Evolutionary conservation across 163 green algal genomes (phyloP), one percentile per base, ranked within the genome.

Genomic region (Trebouxia gelatinosa): DNA sequence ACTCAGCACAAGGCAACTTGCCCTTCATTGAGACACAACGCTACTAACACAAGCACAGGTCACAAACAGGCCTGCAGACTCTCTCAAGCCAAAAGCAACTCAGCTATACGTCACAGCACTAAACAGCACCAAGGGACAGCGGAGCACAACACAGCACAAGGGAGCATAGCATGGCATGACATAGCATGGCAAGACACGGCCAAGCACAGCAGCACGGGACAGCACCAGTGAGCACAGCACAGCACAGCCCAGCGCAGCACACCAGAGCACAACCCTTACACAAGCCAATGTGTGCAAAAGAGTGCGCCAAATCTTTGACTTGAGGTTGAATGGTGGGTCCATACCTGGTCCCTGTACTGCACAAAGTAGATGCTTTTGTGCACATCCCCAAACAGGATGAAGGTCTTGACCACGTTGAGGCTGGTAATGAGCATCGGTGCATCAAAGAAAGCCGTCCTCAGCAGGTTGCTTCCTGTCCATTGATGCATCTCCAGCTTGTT

Each of bases 391-490:
- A 94, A 67, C 64, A 97, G 82, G 54, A 97, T 78, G 77, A 92
- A 98, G 78, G 93, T 95, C 82, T 98, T 98, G 38, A 98, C 86
- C 23, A 91, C 72, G 28, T 82, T 79, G 51, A 97, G 46, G 11
- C 77, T 78, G 17, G 81, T 87, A 50, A 91, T 77, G 43, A 95
- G 83, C 13, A 90, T 70, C 26, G 88, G 93, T 34, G 87, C 86
- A 76, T 97, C 93, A 70, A 90, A 93, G 77, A 98, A 98, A 40
- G 91, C 90, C 17, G 78, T 80, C 57, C 86, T 61, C 38, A 46
- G 68, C 35, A 65, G 50, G 32, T 4, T 72, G 34, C 17, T 32
- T 28, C 37, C 86, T 68, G 37, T 84, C 81, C 82, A 93, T 6
- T 84, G 64, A 85, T 95, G 89, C 38, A 92, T 84, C 80, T 96